Conservation (phyloP, 768 basidiomycete species). For the Tricholoma matsutake region DNA sequence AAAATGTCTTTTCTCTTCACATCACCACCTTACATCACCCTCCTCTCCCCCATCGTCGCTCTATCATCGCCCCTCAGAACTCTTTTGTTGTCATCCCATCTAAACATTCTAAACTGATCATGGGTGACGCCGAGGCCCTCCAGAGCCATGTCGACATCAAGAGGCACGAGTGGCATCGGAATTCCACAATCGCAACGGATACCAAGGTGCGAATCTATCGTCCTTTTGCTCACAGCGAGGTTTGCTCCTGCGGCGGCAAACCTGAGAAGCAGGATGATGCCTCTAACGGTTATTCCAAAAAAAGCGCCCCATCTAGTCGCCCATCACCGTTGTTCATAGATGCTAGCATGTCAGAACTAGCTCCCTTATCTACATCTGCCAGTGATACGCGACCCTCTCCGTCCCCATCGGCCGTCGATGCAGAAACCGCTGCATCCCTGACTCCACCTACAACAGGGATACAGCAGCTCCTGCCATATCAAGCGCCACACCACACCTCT, state of each 20-base stretch:
- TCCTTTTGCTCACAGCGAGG: constrained; percentile 1
- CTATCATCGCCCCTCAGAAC: constrained; percentile 11
- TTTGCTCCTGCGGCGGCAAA: neutral
- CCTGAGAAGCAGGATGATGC: neutral
- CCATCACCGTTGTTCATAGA: neutral
- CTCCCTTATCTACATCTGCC: neutral
- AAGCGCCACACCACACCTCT: neutral
- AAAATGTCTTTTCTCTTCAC: constrained; percentile 19
- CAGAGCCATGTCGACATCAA: constrained; percentile 8
- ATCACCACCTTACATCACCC: constrained; percentile 22
- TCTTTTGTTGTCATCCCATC: constrained; percentile 10
- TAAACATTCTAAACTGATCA: constrained; percentile 6
- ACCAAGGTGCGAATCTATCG: neutral
- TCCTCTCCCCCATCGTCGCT: neutral
- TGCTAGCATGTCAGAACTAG: neutral
- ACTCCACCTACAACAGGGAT: neutral
- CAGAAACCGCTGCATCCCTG: neutral
- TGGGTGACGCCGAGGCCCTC: constrained; percentile 19
- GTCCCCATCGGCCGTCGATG: neutral
- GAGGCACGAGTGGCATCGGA: neutral
- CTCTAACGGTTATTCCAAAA: neutral
- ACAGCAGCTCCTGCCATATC: neutral
- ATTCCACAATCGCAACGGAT: neutral
- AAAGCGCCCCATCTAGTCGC: neutral
- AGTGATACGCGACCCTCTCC: neutral